A percentile compares a stretch with the other conserved stretches of the same genome.
phyloP scores from a whole-genome alignment of 2,329 filamentous ascomycete genomes.

The Fusarium praegraminearum region DNA sequence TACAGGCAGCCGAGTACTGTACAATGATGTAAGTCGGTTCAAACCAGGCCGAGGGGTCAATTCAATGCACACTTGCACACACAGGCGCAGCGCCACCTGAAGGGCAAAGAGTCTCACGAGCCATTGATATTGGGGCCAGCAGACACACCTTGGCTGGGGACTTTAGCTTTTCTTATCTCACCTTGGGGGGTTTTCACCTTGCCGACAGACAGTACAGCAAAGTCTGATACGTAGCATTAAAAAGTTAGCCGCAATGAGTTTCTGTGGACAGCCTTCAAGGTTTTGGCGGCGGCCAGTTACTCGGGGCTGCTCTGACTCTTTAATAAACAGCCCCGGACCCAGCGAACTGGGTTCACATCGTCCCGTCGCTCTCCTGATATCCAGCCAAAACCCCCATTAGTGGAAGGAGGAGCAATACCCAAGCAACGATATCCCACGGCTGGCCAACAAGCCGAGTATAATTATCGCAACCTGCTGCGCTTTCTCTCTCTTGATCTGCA shows the following conservation, averaged over 20 bases:
- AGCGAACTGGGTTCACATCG: constrained; percentile 42
- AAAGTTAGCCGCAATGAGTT: constrained; percentile 8
- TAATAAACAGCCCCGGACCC: constrained; percentile 44
- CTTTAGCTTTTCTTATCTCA: constrained; percentile 20
- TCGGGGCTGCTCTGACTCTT: constrained; percentile 18
- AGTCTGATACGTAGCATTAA: constrained; percentile 15
- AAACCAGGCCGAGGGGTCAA: constrained; percentile 36
- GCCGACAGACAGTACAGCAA: constrained; percentile 14
- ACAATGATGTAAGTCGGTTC: constrained; percentile 47
- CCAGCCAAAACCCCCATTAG: constrained; percentile 37
- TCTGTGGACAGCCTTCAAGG: constrained; percentile 17
- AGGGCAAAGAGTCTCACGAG: constrained; percentile 38
- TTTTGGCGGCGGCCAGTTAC: constrained; percentile 4
- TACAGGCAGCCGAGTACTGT: constrained; percentile 12
- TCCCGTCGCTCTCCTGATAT: constrained; percentile 48
- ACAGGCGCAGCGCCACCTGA: constrained; percentile 30
- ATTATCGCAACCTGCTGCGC: constrained; percentile 42
- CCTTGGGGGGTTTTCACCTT: constrained; percentile 16
- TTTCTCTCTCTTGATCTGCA: constrained; percentile 32
- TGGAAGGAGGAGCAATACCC: constrained; percentile 36
- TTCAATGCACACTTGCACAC: constrained; percentile 17
- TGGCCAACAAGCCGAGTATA: constrained; percentile 30
- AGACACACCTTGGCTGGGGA: constrained; percentile 33
- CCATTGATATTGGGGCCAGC: constrained; percentile 33
- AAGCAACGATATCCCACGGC: constrained; percentile 41